phyloP scores from a whole-genome alignment of 2,329 filamentous ascomycete species.

The Colletotrichum simmondsii region DNA sequence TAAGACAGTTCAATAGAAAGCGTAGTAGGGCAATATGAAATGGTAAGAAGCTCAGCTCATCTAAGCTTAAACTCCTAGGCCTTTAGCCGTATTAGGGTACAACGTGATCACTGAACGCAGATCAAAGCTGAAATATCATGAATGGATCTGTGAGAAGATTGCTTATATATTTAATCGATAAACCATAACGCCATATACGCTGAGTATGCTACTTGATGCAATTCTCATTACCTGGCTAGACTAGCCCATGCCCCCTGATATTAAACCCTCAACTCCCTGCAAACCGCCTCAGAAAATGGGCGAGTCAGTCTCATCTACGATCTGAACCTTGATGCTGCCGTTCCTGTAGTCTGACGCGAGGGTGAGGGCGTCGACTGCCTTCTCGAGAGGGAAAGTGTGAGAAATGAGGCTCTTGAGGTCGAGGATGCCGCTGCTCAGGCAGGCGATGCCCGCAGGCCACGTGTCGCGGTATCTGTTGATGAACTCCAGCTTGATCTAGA shows the following conservation, averaged over 20 bases:
- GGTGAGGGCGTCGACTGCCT: constrained; percentile 64
- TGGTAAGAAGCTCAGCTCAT: no score
- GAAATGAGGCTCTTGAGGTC: constrained; percentile 72
- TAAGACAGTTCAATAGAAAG: no score
- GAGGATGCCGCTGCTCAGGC: constrained; percentile 67
- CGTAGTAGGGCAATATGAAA: no score
- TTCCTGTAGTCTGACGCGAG: constrained; percentile 46
- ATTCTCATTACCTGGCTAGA: neutral
- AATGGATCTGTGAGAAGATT: no score
- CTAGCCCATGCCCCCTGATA: neutral
- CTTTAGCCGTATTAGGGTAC: no score
- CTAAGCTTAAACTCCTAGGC: no score
- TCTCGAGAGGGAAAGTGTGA: constrained; percentile 71
- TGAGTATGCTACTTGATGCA: neutral
- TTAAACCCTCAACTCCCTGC: neutral
- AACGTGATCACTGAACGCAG: no score
- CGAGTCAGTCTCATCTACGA: constrained; percentile 40
- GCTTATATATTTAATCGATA: neutral
- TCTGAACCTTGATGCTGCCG: constrained; percentile 49
- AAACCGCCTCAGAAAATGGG: constrained; percentile 8
- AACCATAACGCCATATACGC: constrained; percentile 6
- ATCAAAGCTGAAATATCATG: no score
- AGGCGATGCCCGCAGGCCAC: constrained; percentile 74
- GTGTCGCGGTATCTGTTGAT: constrained; percentile 78
- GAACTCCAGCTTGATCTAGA: constrained; percentile 73